Conservation (phyloP, 192 early-diverging fungal species). For the Backusella liffmaniae region DNA sequence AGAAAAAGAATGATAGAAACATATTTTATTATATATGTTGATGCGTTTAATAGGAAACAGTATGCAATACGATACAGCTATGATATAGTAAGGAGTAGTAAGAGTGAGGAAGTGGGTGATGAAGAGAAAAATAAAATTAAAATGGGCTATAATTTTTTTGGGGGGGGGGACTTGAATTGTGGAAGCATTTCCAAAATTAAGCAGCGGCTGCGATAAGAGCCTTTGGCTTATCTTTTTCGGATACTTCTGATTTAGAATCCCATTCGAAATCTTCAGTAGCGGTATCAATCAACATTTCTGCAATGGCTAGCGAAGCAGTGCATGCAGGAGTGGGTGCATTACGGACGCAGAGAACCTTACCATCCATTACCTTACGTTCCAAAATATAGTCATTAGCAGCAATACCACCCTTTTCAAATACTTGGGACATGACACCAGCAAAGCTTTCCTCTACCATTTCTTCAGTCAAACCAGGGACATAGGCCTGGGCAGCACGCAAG, state of each 20-base stretch:
- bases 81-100: not conserved
- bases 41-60: not conserved
- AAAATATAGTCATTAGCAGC: conserved; percentile 36
- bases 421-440: conserved; percentile 36
- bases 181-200: not conserved
- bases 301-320: conserved; percentile 36
- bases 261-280: conserved; percentile 36
- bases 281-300: conserved; percentile 31
- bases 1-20: too few species aligned
- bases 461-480: conserved; percentile 29
- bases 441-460: conserved; percentile 41
- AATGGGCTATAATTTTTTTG: not conserved
- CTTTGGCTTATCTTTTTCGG: not conserved
- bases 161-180: not conserved
- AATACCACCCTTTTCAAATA: conserved; percentile 32
- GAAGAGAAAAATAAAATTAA: not conserved
- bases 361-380: conserved; percentile 37
- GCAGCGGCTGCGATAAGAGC: conserved; percentile 6
- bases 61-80: not conserved
- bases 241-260: conserved; percentile 9
- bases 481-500: conserved; percentile 27
- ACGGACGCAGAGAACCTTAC: conserved; percentile 29
- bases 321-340: conserved; percentile 40
- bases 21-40: not conserved
- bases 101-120: not conserved